Percentiles rank a stretch among this genome's conserved stretches.
These are phyloP conservation scores for Colletotrichum lindemuthianum DNA, from an alignment of 2,329 filamentous ascomycete species.

Conservation along the genomic window DNA sequence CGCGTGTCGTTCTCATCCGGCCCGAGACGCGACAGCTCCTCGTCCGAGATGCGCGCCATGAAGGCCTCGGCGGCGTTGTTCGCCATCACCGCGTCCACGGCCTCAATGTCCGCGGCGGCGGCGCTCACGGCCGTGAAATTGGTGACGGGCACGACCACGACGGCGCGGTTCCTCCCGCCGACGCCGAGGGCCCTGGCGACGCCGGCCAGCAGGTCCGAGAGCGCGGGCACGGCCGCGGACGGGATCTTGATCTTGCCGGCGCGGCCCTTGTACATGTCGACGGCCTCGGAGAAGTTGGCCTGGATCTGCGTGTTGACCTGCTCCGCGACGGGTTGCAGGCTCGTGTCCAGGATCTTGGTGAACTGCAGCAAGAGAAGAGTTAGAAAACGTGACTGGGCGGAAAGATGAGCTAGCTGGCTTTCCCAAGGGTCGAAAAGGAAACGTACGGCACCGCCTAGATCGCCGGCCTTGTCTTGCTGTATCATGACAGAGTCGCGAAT, in stretches of 20 bases:
- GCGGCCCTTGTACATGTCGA: slow-evolving; percentile 23
- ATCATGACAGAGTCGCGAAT: slow-evolving; percentile 23
- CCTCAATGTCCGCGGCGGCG: slow-evolving; percentile 8
- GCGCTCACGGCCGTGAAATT: slow-evolving; percentile 1
- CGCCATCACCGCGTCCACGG: slow-evolving; percentile 17
- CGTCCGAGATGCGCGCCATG: background rate
- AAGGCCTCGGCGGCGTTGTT: slow-evolving; percentile 1
- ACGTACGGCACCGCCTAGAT: slow-evolving; percentile 18
- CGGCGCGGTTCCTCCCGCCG: slow-evolving; percentile 1
- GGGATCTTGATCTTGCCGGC: slow-evolving; percentile 33
- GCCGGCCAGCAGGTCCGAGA: slow-evolving; percentile 21
- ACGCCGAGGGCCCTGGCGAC: slow-evolving; percentile 25
- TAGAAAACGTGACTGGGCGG: background rate
- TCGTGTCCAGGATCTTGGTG: slow-evolving; percentile 7
- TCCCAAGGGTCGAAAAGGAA: too few species aligned
- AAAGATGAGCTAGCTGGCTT: too few species aligned
- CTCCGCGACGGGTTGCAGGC: slow-evolving; percentile 4
- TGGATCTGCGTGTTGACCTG: slow-evolving; percentile 17
- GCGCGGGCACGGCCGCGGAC: slow-evolving; percentile 20
- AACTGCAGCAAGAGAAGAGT: background rate
- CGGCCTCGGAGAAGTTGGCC: slow-evolving; percentile 10
- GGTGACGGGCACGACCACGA: background rate
- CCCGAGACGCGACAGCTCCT: slow-evolving; percentile 1
- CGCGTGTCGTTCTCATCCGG: slow-evolving; percentile 25
- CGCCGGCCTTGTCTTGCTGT: slow-evolving; percentile 22